Evolutionary conservation across 257 asterid genomes (phyloP).

Genomic region (Rhazya stricta): DNA sequence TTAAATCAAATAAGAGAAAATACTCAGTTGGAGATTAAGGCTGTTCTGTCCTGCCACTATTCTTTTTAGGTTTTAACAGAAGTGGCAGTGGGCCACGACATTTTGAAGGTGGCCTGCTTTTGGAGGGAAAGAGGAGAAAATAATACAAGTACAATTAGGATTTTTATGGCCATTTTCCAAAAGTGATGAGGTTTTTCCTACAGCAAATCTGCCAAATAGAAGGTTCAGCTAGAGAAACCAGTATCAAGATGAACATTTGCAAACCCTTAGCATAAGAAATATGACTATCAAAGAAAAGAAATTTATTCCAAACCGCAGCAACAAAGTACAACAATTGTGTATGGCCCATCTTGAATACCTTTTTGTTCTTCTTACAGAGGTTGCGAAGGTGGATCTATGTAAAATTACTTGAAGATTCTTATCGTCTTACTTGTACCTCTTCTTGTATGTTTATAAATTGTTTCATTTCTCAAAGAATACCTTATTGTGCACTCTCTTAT

Average conservation of each 20-base stretch:
- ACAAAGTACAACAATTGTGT: not conserved
- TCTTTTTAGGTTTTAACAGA: not conserved
- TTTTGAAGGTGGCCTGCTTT: not conserved
- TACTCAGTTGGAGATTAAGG: not conserved
- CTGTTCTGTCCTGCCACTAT: not conserved
- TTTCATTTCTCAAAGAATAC: slow-evolving; percentile 23
- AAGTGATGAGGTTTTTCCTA: not conserved
- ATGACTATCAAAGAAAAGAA: no score
- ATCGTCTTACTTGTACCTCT: not conserved
- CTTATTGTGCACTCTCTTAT: slow-evolving; percentile 50
- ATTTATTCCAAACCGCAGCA: not conserved
- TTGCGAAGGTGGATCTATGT: not conserved
- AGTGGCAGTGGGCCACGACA: not conserved
- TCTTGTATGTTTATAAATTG: not conserved
- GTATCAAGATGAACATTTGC: not conserved
- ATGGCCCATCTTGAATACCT: not conserved
- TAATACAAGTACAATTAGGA: not conserved
- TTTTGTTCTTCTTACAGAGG: not conserved
- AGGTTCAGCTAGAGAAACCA: not conserved
- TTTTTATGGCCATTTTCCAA: not conserved
- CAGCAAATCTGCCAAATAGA: not conserved
- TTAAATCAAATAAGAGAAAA: not conserved
- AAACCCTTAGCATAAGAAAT: not conserved
- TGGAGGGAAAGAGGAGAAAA: not conserved
- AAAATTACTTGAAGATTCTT: not conserved